These are phyloP conservation scores for Penicillium cosmopolitanum DNA, from an alignment of 495 filamentous ascomycete genomes.

Conservation along the genomic window DNA sequence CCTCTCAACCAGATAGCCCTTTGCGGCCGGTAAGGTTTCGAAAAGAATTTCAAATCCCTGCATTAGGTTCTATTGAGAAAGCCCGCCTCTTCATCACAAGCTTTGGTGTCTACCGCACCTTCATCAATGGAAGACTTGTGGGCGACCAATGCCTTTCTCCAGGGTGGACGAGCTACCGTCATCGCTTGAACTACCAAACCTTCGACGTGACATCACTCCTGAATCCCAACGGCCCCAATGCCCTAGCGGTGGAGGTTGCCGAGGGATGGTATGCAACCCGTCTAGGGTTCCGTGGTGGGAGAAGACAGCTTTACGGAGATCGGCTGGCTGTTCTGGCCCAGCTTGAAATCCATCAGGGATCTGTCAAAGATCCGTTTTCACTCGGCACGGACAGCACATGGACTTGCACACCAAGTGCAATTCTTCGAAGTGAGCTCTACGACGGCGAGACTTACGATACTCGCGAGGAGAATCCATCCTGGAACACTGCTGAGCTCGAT, in stretches of 20 bases:
- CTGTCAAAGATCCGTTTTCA: slow-evolving; percentile 15
- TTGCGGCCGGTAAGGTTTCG: slow-evolving; percentile 12
- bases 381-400: slow-evolving; percentile 44
- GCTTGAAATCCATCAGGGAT: slow-evolving; percentile 36
- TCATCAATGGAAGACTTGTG: slow-evolving; percentile 46
- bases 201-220: slow-evolving; percentile 50
- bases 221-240: slow-evolving; percentile 35
- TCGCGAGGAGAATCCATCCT: slow-evolving; percentile 20
- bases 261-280: slow-evolving; percentile 57
- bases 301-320: slow-evolving; percentile 44
- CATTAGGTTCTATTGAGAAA: not conserved
- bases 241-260: slow-evolving; percentile 48
- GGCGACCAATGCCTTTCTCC: slow-evolving; percentile 41
- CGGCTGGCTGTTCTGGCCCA: slow-evolving; percentile 43
- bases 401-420: slow-evolving; percentile 38
- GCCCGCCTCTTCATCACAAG: slow-evolving; percentile 50
- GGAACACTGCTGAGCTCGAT: slow-evolving; percentile 12
- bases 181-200: slow-evolving; percentile 51
- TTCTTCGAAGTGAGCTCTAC: slow-evolving; percentile 52
- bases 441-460: slow-evolving; percentile 54
- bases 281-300: slow-evolving; percentile 31
- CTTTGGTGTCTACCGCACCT: slow-evolving; percentile 46
- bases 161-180: slow-evolving; percentile 52
- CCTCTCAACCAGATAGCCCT: slow-evolving; percentile 5
- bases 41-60: slow-evolving; percentile 2